phyloP scores from a whole-genome alignment of 768 basidiomycete genomes.

The Pisolithus sp. region DNA sequence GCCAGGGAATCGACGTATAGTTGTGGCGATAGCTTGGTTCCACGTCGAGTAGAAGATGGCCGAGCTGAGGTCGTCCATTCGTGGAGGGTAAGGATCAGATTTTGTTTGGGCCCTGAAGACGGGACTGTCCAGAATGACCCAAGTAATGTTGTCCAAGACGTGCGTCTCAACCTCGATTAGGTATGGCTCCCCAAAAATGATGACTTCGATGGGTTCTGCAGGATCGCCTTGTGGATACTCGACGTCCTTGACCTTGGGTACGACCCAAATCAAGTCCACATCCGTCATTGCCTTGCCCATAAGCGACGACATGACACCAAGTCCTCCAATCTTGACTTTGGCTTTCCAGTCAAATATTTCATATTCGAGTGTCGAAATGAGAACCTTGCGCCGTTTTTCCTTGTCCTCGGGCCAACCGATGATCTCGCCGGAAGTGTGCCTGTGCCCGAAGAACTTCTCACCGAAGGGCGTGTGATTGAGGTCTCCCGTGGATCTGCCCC shows the following conservation, averaged over 20 bases:
- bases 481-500: conserved; percentile 63
- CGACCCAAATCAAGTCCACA: conserved; percentile 89
- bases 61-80: conserved; percentile 95
- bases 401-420: conserved; percentile 98
- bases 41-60: conserved; percentile 98
- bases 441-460: conserved; percentile 61
- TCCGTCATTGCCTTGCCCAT: conserved; percentile 99
- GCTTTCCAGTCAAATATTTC: conserved; percentile 97
- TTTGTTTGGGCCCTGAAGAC: conserved; percentile 97
- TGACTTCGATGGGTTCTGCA: conserved; percentile 90
- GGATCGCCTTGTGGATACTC: conserved; percentile 91
- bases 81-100: conserved; percentile 90
- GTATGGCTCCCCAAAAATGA: conserved; percentile 94
- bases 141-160: conserved; percentile 90
- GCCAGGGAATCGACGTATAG: conserved; percentile 77
- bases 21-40: conserved; percentile 94
- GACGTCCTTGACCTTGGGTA: conserved; percentile 92
- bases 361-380: conserved; percentile 91
- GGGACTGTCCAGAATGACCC: conserved; percentile 88
- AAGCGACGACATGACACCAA: conserved; percentile 95
- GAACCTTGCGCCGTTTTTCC: conserved; percentile 83
- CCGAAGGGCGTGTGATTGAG: conserved; percentile 46
- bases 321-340: conserved; percentile 96
- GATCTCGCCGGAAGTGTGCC: conserved; percentile 59
- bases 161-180: conserved; percentile 95